phyloP scores from a whole-genome alignment of 805 yeast species.

The Wickerhamomyces tratensis region DNA sequence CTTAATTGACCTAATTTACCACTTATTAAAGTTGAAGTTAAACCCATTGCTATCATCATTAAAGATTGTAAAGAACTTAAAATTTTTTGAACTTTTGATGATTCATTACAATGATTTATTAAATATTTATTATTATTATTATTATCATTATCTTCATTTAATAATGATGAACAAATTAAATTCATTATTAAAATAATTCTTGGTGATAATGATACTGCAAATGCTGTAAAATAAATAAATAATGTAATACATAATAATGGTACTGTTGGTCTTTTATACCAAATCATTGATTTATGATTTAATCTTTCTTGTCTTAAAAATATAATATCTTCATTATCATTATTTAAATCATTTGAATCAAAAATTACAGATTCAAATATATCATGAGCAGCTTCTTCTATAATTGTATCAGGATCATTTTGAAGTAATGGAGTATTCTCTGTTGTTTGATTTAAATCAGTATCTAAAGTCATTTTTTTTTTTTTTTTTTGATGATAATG shows the following conservation, averaged over 20 bases:
- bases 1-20: slow-evolving; percentile 57
- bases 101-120: no score
- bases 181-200: slow-evolving; percentile 24
- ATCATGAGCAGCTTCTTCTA: slow-evolving; percentile 12
- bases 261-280: slow-evolving; percentile 52
- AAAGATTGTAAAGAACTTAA: slow-evolving; percentile 42
- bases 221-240: slow-evolving; percentile 33
- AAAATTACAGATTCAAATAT: slow-evolving; percentile 31
- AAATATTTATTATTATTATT: slow-evolving; percentile 7
- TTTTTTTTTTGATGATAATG: no score
- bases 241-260: slow-evolving; percentile 34
- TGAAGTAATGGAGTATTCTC: no score
- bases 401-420: no score
- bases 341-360: slow-evolving; percentile 21
- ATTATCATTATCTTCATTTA: no score
- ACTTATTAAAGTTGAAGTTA: slow-evolving; percentile 39
- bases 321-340: slow-evolving; percentile 30
- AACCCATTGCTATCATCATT: slow-evolving; percentile 29
- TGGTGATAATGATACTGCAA: slow-evolving; percentile 30
- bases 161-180: slow-evolving; percentile 21
- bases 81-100: slow-evolving; percentile 26
- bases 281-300: slow-evolving; percentile 32
- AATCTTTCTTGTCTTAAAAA: slow-evolving; percentile 41
- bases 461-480: no score
- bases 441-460: no score